Evolutionary conservation across 768 basidiomycete genomes (phyloP).

Genomic region (Boletus rubescentipes): DNA sequence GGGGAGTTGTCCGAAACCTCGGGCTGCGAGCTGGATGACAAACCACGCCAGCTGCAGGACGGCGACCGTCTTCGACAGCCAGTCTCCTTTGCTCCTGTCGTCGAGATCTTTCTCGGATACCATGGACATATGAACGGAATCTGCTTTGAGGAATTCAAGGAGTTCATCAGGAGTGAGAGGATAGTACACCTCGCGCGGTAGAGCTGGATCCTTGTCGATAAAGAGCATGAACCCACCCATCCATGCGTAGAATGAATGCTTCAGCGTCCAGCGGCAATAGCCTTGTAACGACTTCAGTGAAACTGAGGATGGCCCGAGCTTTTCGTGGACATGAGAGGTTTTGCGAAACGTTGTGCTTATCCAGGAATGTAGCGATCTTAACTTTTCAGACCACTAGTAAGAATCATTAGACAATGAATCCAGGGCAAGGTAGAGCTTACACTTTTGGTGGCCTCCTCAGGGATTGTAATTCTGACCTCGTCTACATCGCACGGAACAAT

Average conservation of each 20-base stretch:
- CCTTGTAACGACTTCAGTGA: neutral
- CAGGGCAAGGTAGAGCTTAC: neutral
- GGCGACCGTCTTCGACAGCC: neutral
- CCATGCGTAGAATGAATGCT: neutral
- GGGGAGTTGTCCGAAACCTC: neutral
- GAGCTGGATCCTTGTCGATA: neutral
- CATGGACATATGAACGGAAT: neutral
- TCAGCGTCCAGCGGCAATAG: neutral
- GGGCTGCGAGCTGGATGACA: neutral
- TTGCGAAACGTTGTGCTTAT: neutral
- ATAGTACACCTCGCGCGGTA: neutral
- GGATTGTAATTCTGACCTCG: neutral
- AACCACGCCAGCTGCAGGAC: neutral
- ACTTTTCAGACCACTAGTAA: neutral
- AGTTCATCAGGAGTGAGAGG: neutral
- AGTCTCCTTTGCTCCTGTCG: neutral
- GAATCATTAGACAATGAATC: neutral
- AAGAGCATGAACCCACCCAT: neutral
- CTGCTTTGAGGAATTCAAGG: neutral
- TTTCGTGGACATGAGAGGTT: neutral
- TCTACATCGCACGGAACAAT: neutral
- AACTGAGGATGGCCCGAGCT: neutral
- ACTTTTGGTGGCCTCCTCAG: neutral
- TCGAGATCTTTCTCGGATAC: neutral
- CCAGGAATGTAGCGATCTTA: neutral